These are phyloP conservation scores for Theobroma grandiflorum DNA, from an alignment of 441 rosid genomes.

Conservation along the genomic window DNA sequence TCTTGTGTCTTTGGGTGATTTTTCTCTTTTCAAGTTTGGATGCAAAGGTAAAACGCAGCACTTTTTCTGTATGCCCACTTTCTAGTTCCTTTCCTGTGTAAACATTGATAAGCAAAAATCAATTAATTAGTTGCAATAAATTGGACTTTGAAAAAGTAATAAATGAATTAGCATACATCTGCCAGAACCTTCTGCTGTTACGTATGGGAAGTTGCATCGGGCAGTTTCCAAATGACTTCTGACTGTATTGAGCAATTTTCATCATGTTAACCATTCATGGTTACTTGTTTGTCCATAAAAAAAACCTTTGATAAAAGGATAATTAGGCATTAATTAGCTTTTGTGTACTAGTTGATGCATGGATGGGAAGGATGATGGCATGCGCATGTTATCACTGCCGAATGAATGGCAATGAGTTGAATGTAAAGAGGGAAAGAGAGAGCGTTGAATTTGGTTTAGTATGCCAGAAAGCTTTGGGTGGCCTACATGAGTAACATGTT, in stretches of 20 bases:
- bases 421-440: too few relatives aligned
- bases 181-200: not conserved
- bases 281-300: too few relatives aligned
- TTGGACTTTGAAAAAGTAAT: not conserved
- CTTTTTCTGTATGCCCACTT: not conserved
- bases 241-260: not conserved
- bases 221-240: not conserved
- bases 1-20: not conserved
- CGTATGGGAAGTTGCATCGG: not conserved
- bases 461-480: not conserved
- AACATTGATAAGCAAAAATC: not conserved
- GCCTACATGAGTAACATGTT: not conserved
- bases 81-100: not conserved
- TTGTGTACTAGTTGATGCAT: not conserved
- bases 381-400: not conserved
- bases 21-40: not conserved
- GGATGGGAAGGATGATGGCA: not conserved
- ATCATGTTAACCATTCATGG: too few relatives aligned
- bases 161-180: not conserved
- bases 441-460: not conserved
- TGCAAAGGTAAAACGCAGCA: not conserved
- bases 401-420: not conserved
- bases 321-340: not conserved
- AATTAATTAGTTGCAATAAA: not conserved
- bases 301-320: not conserved